A percentile compares a stretch with the other conserved stretches of the same genome.
Conservation (phyloP, 2,329 filamentous ascomycete genomes). For the Diaporthe amygdali region DNA sequence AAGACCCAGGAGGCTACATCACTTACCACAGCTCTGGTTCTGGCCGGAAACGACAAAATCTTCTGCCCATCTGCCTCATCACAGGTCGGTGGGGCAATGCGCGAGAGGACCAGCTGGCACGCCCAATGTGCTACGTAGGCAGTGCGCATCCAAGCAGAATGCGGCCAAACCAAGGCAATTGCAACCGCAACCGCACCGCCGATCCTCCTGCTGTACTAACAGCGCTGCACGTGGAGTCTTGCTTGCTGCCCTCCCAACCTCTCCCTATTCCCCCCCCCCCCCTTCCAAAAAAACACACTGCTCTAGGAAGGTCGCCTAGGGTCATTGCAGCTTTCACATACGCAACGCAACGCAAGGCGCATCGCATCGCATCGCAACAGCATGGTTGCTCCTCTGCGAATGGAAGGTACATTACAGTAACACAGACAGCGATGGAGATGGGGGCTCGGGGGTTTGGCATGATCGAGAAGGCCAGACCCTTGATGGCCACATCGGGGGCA, state of each 20-base stretch:
- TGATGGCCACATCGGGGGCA: neutral
- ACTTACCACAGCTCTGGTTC: slow-evolving; percentile 17
- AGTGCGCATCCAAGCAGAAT: neutral
- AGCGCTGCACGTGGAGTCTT: neutral
- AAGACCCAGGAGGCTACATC: slow-evolving; percentile 13
- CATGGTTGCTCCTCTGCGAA: neutral
- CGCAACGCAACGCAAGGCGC: neutral
- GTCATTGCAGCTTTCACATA: neutral
- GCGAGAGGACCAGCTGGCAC: neutral
- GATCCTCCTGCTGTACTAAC: neutral
- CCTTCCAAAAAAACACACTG: no score
- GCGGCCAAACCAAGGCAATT: neutral
- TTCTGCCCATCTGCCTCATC: slow-evolving; percentile 5
- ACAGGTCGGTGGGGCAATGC: neutral
- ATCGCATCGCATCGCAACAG: neutral
- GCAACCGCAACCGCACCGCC: neutral
- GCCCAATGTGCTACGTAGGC: neutral
- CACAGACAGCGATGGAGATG: neutral
- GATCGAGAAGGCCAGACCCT: neutral
- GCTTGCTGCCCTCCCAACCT: neutral
- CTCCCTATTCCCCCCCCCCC: neutral
- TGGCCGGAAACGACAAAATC: slow-evolving; percentile 10
- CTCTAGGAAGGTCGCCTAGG: slow-evolving; percentile 10
- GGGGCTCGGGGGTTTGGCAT: neutral
- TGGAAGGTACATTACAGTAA: neutral